Conservation (phyloP, 306 rosid species). For the Bauhinia variegata region DNA sequence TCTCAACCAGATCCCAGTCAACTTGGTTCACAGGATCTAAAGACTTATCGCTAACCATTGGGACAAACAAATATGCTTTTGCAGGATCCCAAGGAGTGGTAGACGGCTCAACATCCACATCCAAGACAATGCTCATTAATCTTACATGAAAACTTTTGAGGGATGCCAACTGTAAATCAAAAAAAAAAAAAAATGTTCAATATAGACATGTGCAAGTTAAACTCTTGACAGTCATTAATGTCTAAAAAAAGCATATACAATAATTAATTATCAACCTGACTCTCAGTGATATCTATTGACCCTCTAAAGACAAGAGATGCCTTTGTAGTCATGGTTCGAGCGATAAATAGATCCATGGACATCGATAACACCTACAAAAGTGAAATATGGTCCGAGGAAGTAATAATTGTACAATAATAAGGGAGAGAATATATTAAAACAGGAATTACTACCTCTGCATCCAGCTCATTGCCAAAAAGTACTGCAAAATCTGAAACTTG, state of each 20-base stretch:
- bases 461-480: conserved; percentile 94
- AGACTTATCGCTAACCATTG: conserved; percentile 81
- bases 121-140: conserved; percentile 97
- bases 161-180: conserved; percentile 77
- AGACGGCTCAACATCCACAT: conserved; percentile 99
- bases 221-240: conserved; percentile 22
- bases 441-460: conserved; percentile 88
- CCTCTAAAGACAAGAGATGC: conserved; percentile 94
- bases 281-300: conserved; percentile 70
- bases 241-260: conserved; percentile 24
- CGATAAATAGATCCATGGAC: conserved; percentile 99
- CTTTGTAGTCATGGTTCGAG: conserved; percentile 96
- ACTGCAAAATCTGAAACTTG: conserved; percentile 92
- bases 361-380: conserved; percentile 94
- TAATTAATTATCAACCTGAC: conserved; percentile 59
- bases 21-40: conserved; percentile 77
- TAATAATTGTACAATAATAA: conserved; percentile 24
- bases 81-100: conserved; percentile 99
- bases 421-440: conserved; percentile 27
- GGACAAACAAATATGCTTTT: conserved; percentile 94
- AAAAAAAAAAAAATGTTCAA: conserved; percentile 33
- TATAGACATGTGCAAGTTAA: conserved; percentile 39
- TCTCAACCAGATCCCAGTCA: conserved; percentile 93
- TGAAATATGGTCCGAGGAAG: conserved; percentile 30
- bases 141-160: conserved; percentile 95